A percentile compares a stretch with the other conserved stretches of the same genome.
These are phyloP conservation scores for Platismatia glauca DNA, from an alignment of 495 filamentous ascomycete genomes.

Conservation along the genomic window DNA sequence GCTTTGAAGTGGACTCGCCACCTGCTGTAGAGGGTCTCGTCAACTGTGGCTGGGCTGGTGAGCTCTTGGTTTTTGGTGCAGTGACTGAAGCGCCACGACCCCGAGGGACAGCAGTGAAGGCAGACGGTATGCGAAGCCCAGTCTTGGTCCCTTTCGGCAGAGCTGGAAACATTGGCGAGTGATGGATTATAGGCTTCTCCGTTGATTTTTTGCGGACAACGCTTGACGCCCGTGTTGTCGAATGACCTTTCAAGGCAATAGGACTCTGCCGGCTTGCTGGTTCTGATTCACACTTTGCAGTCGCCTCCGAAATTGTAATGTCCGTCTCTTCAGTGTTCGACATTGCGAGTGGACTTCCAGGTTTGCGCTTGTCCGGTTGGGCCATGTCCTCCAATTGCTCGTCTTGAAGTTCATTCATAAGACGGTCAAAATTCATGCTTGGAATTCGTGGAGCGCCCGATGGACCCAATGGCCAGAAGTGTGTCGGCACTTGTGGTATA, in stretches of 20 bases:
- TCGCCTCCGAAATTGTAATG: neutral
- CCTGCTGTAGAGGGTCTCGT: constrained; percentile 18
- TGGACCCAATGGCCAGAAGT: constrained; percentile 9
- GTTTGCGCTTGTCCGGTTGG: constrained; percentile 1
- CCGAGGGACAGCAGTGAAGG: constrained; percentile 1
- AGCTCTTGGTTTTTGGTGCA: constrained; percentile 6
- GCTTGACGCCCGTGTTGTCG: constrained; percentile 7
- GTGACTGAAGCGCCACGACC: constrained; percentile 10
- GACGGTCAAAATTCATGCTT: constrained; percentile 9
- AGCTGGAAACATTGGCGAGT: constrained; percentile 4
- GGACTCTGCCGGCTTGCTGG: constrained; percentile 6
- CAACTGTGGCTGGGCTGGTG: constrained; percentile 11
- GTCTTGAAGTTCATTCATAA: constrained; percentile 1
- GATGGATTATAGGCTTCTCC: constrained; percentile 9
- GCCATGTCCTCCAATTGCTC: constrained; percentile 1
- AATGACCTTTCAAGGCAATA: neutral
- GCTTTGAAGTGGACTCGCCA: neutral
- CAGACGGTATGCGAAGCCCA: constrained; percentile 10
- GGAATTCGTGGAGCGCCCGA: constrained; percentile 8
- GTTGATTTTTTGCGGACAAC: neutral
- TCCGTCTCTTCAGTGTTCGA: neutral
- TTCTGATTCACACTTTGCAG: neutral
- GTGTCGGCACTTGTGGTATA: constrained; percentile 16
- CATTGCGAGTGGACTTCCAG: constrained; percentile 2
- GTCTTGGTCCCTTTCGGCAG: constrained; percentile 11